These are phyloP conservation scores for Medakamo hakoo DNA, from an alignment of 139 green algal species.

Conservation along the genomic window DNA sequence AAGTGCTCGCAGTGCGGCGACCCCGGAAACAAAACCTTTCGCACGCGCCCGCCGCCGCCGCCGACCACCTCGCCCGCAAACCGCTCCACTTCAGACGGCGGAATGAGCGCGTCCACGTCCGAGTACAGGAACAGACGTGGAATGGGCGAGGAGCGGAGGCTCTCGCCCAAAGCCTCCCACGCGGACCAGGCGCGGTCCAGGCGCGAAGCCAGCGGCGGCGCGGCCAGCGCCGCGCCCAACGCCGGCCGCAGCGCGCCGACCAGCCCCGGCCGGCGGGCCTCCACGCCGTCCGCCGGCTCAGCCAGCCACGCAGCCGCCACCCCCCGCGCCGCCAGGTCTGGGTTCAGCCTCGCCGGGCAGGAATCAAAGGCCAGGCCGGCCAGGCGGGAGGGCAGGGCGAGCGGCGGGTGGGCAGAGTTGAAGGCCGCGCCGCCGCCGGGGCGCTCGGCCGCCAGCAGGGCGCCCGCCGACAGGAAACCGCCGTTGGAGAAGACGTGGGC, in stretches of 20 bases:
- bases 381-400: neutral
- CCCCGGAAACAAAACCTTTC: constrained; percentile 7
- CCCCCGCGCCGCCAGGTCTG: constrained; percentile 1
- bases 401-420: neutral
- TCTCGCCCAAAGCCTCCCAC: neutral
- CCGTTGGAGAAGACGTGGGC: constrained; percentile 4
- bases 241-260: neutral
- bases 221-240: constrained; percentile 6
- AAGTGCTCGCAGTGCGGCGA: constrained; percentile 22
- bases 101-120: neutral
- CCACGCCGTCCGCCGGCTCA: constrained; percentile 11
- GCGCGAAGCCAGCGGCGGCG: constrained; percentile 5
- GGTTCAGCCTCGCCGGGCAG: neutral
- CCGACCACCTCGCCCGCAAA: neutral
- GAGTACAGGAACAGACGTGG: neutral
- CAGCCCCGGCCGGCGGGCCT: constrained; percentile 6
- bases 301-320: constrained; percentile 13
- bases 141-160: neutral
- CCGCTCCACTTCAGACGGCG: neutral
- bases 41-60: constrained; percentile 4
- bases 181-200: constrained; percentile 8
- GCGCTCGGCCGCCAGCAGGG: constrained; percentile 3
- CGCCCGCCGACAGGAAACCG: constrained; percentile 9
- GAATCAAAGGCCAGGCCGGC: no score
- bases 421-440: neutral